Conservation (phyloP, 2,329 filamentous ascomycete species). For the Chrysosporium keratinophilum region DNA sequence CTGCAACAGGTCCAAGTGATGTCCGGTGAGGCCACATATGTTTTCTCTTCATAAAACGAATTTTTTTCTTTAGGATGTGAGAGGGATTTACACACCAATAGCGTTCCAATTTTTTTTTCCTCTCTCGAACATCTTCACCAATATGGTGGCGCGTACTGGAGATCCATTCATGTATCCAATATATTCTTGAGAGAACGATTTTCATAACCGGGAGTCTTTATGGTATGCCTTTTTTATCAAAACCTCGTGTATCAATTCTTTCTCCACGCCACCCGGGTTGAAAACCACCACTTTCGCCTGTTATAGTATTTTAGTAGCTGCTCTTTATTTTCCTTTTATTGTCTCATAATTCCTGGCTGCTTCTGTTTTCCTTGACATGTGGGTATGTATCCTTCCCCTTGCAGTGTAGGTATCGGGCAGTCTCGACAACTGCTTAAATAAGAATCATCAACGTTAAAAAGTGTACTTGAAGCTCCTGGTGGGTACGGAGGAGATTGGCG, state of each 20-base stretch:
- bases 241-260: conserved; percentile 8
- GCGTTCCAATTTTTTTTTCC: background rate
- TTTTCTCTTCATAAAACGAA: conserved; percentile 26
- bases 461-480: background rate
- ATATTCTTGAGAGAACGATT: conserved; percentile 2
- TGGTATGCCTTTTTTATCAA: conserved; percentile 1
- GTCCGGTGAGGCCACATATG: conserved; percentile 42
- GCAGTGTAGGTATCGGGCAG: background rate
- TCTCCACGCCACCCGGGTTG: background rate
- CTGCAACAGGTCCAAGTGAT: conserved; percentile 38
- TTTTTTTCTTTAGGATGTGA: conserved; percentile 1
- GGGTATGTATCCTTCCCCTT: background rate
- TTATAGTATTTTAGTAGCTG: conserved; percentile 13
- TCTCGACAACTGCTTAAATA: background rate
- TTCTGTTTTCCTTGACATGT: background rate
- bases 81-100: background rate
- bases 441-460: background rate
- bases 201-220: conserved; percentile 5
- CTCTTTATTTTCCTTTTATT: background rate
- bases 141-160: background rate
- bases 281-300: background rate
- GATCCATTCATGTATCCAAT: conserved; percentile 3
- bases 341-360: background rate
- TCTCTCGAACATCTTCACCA: background rate
- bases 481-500: too few relatives aligned